A percentile compares a stretch with the other conserved stretches of the same genome.
phyloP scores from a whole-genome alignment of 306 rosid genomes.

The Acacia melanoxylon region DNA sequence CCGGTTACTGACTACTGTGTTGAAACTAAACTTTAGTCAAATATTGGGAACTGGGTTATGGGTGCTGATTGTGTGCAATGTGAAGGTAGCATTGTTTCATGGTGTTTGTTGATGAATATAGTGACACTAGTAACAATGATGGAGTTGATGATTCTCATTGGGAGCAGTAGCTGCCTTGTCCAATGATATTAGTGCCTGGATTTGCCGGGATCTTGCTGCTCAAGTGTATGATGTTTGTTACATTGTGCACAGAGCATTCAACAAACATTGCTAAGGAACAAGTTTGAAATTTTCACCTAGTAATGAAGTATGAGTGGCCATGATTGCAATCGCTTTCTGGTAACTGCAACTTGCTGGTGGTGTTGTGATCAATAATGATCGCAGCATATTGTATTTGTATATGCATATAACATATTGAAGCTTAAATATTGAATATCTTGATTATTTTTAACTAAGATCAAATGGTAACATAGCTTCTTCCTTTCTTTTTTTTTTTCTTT shows the following conservation, averaged over 20 bases:
- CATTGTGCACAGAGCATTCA: not conserved
- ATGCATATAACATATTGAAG: not conserved
- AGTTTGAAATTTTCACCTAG: constrained; percentile 3
- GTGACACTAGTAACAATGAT: constrained; percentile 1
- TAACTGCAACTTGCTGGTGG: constrained; percentile 1
- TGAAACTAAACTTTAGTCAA: not conserved
- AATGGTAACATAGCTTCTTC: constrained; percentile 23
- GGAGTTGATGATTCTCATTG: constrained; percentile 5
- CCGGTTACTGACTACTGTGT: not conserved
- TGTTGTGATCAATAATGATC: not conserved
- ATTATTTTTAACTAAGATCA: constrained; percentile 32
- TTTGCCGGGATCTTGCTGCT: constrained; percentile 15
- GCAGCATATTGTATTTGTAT: constrained; percentile 6
- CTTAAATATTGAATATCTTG: constrained; percentile 6
- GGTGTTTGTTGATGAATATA: not conserved
- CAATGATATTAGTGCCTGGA: constrained; percentile 16
- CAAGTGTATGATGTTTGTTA: not conserved
- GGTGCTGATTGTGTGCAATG: constrained; percentile 24
- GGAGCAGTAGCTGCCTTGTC: not conserved
- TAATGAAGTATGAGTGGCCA: not conserved
- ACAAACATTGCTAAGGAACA: not conserved
- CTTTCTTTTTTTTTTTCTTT: not conserved
- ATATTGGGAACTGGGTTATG: not conserved
- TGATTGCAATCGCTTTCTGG: not conserved
- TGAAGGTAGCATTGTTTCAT: constrained; percentile 3